Percentiles rank a stretch among this genome's conserved stretches.
Evolutionary conservation across 495 filamentous ascomycete species (phyloP).

Genomic region (Neurospora sp.): DNA sequence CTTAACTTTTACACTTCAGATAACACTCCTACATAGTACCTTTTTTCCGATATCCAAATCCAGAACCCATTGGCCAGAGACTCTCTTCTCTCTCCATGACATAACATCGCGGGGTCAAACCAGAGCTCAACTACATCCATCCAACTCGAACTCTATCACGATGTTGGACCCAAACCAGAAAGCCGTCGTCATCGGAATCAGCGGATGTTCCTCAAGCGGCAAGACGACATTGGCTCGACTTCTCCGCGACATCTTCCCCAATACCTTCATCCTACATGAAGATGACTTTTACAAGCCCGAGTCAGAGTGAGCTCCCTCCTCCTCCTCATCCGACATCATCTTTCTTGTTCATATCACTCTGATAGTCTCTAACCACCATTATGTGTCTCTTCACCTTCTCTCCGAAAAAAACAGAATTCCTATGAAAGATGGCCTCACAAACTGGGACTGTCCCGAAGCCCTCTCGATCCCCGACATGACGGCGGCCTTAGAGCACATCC

Average conservation of each 20-base stretch:
- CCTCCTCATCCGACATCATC: background rate
- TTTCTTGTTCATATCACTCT: background rate
- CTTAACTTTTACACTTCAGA: background rate
- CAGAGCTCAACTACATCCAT: background rate
- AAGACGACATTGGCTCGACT: constrained; percentile 74
- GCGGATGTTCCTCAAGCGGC: constrained; percentile 66
- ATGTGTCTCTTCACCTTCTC: background rate
- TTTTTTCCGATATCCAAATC: background rate
- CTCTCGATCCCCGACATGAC: constrained; percentile 58
- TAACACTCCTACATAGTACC: background rate
- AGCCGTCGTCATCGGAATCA: constrained; percentile 59
- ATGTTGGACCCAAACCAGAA: constrained; percentile 14
- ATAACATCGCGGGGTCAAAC: background rate
- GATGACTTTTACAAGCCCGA: constrained; percentile 89
- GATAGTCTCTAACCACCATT: background rate
- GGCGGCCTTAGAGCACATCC: constrained; percentile 52
- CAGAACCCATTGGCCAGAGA: background rate
- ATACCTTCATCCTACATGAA: constrained; percentile 73
- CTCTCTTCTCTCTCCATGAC: background rate
- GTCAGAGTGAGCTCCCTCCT: constrained; percentile 38
- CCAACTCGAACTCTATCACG: background rate
- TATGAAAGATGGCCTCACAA: constrained; percentile 47
- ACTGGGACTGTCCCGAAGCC: constrained; percentile 80
- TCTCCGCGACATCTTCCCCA: constrained; percentile 60
- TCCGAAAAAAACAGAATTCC: constrained; percentile 28